Evolutionary conservation across 2,329 filamentous ascomycete species (phyloP), one percentile per base, ranked within the genome.

Genomic region (Microcyclosporella mali): DNA sequence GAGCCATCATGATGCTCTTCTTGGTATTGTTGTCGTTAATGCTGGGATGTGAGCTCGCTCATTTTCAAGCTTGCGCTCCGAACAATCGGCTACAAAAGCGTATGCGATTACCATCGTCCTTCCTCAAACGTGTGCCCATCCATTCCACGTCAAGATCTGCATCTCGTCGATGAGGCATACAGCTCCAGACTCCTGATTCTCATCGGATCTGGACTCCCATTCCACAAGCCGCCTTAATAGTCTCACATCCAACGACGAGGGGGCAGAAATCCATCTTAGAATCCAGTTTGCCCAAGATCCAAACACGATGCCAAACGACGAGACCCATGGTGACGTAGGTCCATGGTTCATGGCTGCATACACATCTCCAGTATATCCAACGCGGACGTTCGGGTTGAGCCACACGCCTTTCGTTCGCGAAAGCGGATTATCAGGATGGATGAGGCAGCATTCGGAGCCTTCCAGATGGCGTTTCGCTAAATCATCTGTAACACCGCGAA

Each of bases 381-480:
- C 83, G 7, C 81, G 71, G 9, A 87, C 82, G 10, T 73, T 73
- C 1, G 83, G 81, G 59, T 88, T 88, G 30, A 87, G 58, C 60
- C 72, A 87, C 4, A 86, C 77, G 37, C 83, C 79, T 41, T 68
- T 63, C 6, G 45, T 53, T 1, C 41, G 57, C 4, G 72, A 72
- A 3, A 80, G 64, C 1, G 76, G 77, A 53, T 86, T 87, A 56
- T 87, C 84, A 2, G 78, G 77, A 58, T 87, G 84, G 41, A 87
- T 79, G 40, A 89, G 74, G 62, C 85, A 89, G 67, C 84, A 88
- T 64, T 89, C 85, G 11, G 79, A 84, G n/a, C 73, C 85, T 62
- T 89, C 85, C 18, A 88, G 69, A 56, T 86, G 83, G 18, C 68
- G 56, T 3, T 53, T 45, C 0, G 73, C 72, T 1, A 90, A 74